Evolutionary conservation across 2,329 filamentous ascomycete genomes (phyloP), one percentile per base, ranked within the genome.

Genomic region (Verticillium alfalfae): DNA sequence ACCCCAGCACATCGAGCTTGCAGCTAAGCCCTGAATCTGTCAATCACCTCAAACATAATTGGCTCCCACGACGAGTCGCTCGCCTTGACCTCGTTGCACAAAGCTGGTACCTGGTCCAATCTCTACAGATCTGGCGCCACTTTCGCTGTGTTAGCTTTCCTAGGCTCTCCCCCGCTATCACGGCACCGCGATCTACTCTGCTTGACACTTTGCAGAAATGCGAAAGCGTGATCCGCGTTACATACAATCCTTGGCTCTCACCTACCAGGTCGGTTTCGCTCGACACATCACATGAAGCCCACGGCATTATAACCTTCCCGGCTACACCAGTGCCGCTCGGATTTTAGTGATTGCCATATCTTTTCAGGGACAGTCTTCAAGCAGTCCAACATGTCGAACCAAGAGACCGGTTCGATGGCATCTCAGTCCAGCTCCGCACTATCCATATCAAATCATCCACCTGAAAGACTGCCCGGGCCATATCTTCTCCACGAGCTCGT

Each of bases 401-500:
- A 52, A 13, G 45, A 52, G 13, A 5, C 18, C 22, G 18, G 10
- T 26, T 10, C 45, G 18, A 52, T 13, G n/a, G 45, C 18, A 12
- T 10, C 39, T 15, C 9, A 18, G 45, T 2, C 18, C 8, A 52
- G 45, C 45, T 26, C 8, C 16, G 39, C 39, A 41, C 39, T 41
- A 41, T 52, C 45, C 45, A 26, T 52, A 26, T 52, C 81, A 64
- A 84, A 84, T 67, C 71, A 79, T 10, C 68, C 70, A 34, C 75
- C 81, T 12, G 63, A 62, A 15, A 72, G 68, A 61, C 66, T 82
- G 6, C 67, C 74, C 1, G 82, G 82, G 1, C 79, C 82, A 26
- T 61, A 62, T 12, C 72, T 84, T 56, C 72, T 85, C 41, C 81
- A 85, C 71, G 73, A 90, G 10, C 80, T 96, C 8, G 84, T 95